phyloP scores from a whole-genome alignment of 2,329 filamentous ascomycete species.

The Pseudogymnoascus sp. region DNA sequence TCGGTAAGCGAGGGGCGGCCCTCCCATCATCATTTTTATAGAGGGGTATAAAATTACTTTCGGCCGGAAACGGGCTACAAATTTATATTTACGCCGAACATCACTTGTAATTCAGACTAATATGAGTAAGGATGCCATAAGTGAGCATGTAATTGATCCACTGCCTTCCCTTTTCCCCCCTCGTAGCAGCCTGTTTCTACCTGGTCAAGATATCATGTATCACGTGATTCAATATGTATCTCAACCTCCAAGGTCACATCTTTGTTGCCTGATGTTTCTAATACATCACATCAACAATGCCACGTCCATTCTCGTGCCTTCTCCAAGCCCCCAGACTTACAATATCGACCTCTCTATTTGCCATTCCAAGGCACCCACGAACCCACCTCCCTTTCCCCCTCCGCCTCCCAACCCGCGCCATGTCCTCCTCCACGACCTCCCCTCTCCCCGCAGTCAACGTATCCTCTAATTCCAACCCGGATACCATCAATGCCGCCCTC shows the following conservation, averaged over 20 bases:
- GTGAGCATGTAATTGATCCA: not conserved
- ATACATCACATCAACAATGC: not conserved
- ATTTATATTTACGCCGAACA: not conserved
- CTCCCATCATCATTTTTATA: not conserved
- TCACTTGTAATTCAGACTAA: not conserved
- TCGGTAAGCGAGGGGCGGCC: not conserved
- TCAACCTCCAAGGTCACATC: not conserved
- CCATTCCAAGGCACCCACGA: not conserved
- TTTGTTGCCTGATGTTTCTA: not conserved
- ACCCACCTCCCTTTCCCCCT: not conserved
- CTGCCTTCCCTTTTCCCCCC: not conserved
- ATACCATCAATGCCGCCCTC: constrained; percentile 11
- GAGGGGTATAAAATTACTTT: not conserved
- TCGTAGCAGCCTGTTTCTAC: not conserved
- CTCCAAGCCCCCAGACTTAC: not conserved
- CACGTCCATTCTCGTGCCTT: not conserved
- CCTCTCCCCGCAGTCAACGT: not conserved
- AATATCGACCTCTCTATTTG: not conserved
- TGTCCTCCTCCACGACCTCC: not conserved
- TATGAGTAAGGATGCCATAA: too few relatives aligned
- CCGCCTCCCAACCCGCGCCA: not conserved
- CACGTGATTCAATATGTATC: not conserved
- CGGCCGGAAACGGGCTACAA: not conserved
- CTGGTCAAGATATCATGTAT: not conserved
- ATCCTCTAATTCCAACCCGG: constrained; percentile 9